These are phyloP conservation scores for Aspergillus bridgeri DNA, from an alignment of 495 filamentous ascomycete species.

Conservation along the genomic window DNA sequence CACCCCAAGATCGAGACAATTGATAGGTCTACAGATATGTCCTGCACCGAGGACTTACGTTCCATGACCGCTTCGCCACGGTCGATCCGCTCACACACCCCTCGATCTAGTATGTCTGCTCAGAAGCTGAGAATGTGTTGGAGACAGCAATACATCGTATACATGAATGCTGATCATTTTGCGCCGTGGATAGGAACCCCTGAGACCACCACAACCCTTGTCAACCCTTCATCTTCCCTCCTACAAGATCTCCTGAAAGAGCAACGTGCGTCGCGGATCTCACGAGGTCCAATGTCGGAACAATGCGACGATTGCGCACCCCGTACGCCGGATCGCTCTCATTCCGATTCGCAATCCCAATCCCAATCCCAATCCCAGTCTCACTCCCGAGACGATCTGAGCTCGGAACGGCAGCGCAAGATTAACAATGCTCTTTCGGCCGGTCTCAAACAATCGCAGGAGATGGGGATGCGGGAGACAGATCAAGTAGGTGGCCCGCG, in stretches of 20 bases:
- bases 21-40: slow-evolving; percentile 26
- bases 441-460: slow-evolving; percentile 33
- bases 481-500: slow-evolving; percentile 36
- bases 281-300: slow-evolving; percentile 27
- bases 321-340: slow-evolving; percentile 31
- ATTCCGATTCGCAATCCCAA: slow-evolving; percentile 16
- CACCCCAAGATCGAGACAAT: background rate
- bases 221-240: slow-evolving; percentile 45
- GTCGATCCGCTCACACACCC: slow-evolving; percentile 1
- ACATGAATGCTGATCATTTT: slow-evolving; percentile 11
- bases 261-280: slow-evolving; percentile 40
- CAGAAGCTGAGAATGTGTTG: background rate
- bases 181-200: slow-evolving; percentile 23
- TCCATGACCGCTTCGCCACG: slow-evolving; percentile 18
- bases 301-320: slow-evolving; percentile 21
- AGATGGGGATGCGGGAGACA: slow-evolving; percentile 51
- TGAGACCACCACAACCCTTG: slow-evolving; percentile 29
- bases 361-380: slow-evolving; percentile 23
- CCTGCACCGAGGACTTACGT: slow-evolving; percentile 37
- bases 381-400: slow-evolving; percentile 36
- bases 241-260: slow-evolving; percentile 49
- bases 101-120: slow-evolving; percentile 7
- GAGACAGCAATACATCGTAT: background rate
- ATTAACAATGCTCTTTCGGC: slow-evolving; percentile 23
- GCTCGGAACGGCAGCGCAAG: slow-evolving; percentile 36